These are phyloP conservation scores for Arthrobotrys sphaeroides DNA, from an alignment of 2,329 filamentous ascomycete species.

Conservation along the genomic window DNA sequence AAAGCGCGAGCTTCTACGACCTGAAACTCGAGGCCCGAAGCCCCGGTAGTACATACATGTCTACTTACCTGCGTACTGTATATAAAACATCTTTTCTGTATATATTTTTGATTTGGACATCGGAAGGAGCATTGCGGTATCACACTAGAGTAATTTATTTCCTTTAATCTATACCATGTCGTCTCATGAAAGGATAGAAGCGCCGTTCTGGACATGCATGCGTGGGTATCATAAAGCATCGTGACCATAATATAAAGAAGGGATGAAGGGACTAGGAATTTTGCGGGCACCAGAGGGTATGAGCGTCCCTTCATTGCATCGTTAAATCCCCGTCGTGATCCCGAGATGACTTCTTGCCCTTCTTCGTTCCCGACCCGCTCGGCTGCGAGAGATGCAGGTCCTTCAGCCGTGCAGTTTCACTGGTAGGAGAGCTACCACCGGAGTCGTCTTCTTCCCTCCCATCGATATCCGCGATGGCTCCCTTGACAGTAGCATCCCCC, in stretches of 20 bases:
- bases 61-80: too few species aligned
- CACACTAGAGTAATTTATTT: neutral
- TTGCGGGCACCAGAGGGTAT: neutral
- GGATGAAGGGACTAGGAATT: neutral
- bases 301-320: constrained; percentile 20
- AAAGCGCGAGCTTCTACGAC: constrained; percentile 26
- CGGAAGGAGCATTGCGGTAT: neutral
- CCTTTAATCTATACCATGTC: constrained; percentile 5
- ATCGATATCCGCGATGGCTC: constrained; percentile 9
- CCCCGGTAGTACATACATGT: neutral
- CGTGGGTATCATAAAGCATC: constrained; percentile 40
- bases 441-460: constrained; percentile 14
- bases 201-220: constrained; percentile 17
- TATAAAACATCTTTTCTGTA: neutral
- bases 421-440: constrained; percentile 27
- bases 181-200: neutral
- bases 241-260: neutral
- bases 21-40: constrained; percentile 14
- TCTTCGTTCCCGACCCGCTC: constrained; percentile 20
- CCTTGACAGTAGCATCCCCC: neutral
- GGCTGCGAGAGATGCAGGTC: constrained; percentile 43
- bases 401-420: constrained; percentile 38
- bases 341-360: constrained; percentile 16
- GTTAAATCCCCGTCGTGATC: constrained; percentile 42
- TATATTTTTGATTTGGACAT: neutral